Percentiles rank a stretch among this genome's conserved stretches.
These are phyloP conservation scores for Fusarium subglutinans DNA, from an alignment of 2,329 filamentous ascomycete species.

Conservation along the genomic window DNA sequence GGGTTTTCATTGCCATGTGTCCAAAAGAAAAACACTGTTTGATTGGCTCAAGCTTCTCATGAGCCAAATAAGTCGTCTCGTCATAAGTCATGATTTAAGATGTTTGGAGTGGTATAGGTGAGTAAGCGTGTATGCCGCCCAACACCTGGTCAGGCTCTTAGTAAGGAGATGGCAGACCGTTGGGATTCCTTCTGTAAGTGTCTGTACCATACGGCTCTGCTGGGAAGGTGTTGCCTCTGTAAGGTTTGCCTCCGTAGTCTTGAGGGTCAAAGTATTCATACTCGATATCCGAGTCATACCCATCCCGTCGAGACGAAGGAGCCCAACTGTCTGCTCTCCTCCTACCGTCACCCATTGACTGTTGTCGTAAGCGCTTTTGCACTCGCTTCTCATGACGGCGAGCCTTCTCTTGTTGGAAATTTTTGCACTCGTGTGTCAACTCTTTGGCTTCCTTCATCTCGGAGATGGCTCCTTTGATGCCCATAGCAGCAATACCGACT, in stretches of 20 bases:
- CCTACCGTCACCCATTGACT: conserved; percentile 45
- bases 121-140: background rate
- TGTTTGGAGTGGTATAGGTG: conserved; percentile 5
- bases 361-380: conserved; percentile 46
- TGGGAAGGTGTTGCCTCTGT: conserved; percentile 29
- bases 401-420: conserved; percentile 60
- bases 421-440: conserved; percentile 57
- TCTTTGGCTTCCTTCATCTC: conserved; percentile 67
- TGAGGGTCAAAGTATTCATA: conserved; percentile 52
- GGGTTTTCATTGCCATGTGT: conserved; percentile 11
- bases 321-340: conserved; percentile 57
- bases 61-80: conserved; percentile 31
- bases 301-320: conserved; percentile 53
- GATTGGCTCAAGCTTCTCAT: conserved; percentile 23
- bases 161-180: conserved; percentile 48
- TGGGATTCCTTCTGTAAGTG: conserved; percentile 29
- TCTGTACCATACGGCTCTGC: conserved; percentile 30
- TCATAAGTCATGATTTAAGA: conserved; percentile 40
- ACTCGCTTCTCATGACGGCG: conserved; percentile 60
- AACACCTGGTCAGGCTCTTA: conserved; percentile 9
- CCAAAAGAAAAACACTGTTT: background rate
- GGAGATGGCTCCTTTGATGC: conserved; percentile 65
- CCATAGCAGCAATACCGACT: conserved; percentile 65
- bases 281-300: conserved; percentile 53
- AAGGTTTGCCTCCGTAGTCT: conserved; percentile 53